Base-by-base conservation (phyloP, 805 yeast genomes). In the Ascoidea tarda region DNA sequence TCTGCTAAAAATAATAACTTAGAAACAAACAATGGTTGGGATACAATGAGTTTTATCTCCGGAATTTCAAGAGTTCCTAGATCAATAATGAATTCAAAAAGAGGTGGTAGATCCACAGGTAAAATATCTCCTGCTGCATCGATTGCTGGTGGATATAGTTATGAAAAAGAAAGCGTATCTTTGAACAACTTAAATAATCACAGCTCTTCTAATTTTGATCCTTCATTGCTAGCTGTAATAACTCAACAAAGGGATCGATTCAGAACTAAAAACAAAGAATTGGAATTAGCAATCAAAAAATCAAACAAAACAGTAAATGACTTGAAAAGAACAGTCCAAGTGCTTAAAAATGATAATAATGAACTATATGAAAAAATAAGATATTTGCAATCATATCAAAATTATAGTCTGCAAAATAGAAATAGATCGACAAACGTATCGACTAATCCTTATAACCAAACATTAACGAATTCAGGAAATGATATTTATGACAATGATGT, bases 211-310 rank as follows among this genome's bases (percentile, higher is more conserved):
- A 57, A 56, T 32, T 59, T 57, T 6, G 78, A 76, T 51, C 62
- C 72, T 10, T 75, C 81, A 4, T 78, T 90, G 33, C 66, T 91
- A 50, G 95, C 95, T 1, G 88, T 91, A 51, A 79, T 93, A 33
- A 89, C 96, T 12, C 90, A 91, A 62, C 99, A 91, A 69, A 80
- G 99, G 64, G 99, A 91, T 66, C 73, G 99, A 57, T 89, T 90
- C 72, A 81, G 95, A 60, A 76, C 78, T n/a, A 76, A 88, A 52
- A 87, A 84, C 61, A 78, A 77, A 53, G 96, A 87, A 63, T 73
- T 93, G 52, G 98, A 91, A 64, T 84, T 84, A 53, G 95, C 88
- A 60, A 61, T 82, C 46, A 81, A 85, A 63, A 78, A 77, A 58
- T 79, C 77, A 56, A 72, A 72, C 51, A 63, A 68, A 21, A 71